Percentiles rank a stretch among this genome's conserved stretches.
Evolutionary conservation across 192 early-diverging fungal genomes (phyloP).

Genomic region (Gonapodya prolifera): DNA sequence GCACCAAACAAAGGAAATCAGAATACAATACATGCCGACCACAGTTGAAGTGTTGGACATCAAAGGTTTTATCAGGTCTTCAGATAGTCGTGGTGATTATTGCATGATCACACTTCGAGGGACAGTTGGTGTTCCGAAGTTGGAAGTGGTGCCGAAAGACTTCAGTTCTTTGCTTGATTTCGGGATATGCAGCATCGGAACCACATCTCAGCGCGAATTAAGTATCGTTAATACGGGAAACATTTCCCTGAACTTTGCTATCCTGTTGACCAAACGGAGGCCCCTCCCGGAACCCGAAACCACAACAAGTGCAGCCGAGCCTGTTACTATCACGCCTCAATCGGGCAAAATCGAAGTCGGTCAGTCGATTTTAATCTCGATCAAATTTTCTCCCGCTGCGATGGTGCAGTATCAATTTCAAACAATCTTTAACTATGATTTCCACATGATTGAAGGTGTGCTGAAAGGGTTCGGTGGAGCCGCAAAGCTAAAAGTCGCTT

Average conservation of each 20-base stretch:
- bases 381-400: conserved; percentile 31
- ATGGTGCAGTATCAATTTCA: conserved; percentile 32
- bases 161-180: conserved; percentile 30
- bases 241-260: conserved; percentile 19
- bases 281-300: conserved; percentile 6
- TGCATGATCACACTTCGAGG: conserved; percentile 36
- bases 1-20: conserved; percentile 24
- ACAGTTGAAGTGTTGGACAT: conserved; percentile 32
- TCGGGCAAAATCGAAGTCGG: conserved; percentile 26
- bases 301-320: conserved; percentile 1
- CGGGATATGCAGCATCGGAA: conserved; percentile 32
- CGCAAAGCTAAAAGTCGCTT: conserved; percentile 25
- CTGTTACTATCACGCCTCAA: conserved; percentile 19
- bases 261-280: background rate
- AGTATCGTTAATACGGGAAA: conserved; percentile 43
- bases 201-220: conserved; percentile 26
- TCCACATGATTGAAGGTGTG: conserved; percentile 19
- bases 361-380: conserved; percentile 18
- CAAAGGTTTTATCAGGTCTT: conserved; percentile 37
- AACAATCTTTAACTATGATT: conserved; percentile 34
- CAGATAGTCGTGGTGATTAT: conserved; percentile 38
- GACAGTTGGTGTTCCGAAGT: conserved; percentile 37
- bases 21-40: conserved; percentile 30
- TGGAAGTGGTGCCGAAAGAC: conserved; percentile 25
- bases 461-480: conserved; percentile 35